Evolutionary conservation across 768 basidiomycete genomes (phyloP).

Genomic region (Pisolithus marmoratus): DNA sequence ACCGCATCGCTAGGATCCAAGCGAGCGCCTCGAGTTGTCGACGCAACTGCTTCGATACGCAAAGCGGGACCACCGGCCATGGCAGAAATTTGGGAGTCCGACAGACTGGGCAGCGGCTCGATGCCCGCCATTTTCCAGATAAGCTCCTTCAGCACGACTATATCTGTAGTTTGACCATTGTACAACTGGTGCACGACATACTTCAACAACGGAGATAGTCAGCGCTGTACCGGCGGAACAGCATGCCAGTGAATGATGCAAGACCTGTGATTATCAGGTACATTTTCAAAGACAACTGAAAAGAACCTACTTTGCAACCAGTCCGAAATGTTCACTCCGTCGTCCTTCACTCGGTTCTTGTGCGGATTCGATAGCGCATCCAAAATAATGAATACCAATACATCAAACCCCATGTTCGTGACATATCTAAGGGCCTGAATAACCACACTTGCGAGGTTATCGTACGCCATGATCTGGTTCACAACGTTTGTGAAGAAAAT

Average conservation of each 20-base stretch:
- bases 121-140: constrained; percentile 96
- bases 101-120: constrained; percentile 83
- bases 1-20: constrained; percentile 60
- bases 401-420: constrained; percentile 92
- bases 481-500: constrained; percentile 87
- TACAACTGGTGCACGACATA: constrained; percentile 91
- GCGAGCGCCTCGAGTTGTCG: constrained; percentile 65
- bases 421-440: constrained; percentile 86
- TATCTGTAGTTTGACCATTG: constrained; percentile 77
- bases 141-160: constrained; percentile 86
- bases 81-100: constrained; percentile 80
- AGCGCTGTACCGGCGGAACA: constrained; percentile 82
- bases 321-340: constrained; percentile 84
- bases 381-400: constrained; percentile 80
- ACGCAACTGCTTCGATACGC: constrained; percentile 85
- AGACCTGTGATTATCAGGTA: constrained; percentile 51
- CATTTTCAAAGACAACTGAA: constrained; percentile 2
- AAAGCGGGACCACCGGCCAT: constrained; percentile 90
- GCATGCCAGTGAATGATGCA: constrained; percentile 88
- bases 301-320: constrained; percentile 82
- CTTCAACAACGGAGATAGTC: constrained; percentile 79
- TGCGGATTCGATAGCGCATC: constrained; percentile 81
- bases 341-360: constrained; percentile 81
- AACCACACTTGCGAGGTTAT: constrained; percentile 86
- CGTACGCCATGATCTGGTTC: constrained; percentile 93